Evolutionary conservation across 768 basidiomycete genomes (phyloP).

Genomic region (Boletus reticulatus): DNA sequence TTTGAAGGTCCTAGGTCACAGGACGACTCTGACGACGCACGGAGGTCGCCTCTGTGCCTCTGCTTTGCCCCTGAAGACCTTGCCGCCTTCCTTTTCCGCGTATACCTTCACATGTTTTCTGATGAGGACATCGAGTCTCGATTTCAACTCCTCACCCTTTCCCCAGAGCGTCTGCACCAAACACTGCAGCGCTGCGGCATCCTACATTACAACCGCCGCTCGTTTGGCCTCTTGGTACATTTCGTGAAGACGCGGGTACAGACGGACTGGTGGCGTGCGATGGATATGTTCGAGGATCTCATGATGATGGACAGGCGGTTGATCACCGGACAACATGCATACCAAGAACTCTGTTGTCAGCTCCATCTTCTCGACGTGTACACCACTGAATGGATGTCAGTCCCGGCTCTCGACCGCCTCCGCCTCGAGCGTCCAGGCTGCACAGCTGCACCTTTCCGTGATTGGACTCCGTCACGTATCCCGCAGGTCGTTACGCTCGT

Average conservation of each 20-base stretch:
- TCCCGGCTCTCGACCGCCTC: not conserved
- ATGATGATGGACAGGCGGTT: conserved; percentile 8
- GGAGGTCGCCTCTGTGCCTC: not conserved
- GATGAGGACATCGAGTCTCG: conserved; percentile 16
- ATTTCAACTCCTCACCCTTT: not conserved
- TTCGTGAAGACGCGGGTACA: conserved; percentile 36
- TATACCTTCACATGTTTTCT: conserved; percentile 28
- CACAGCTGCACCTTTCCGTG: conserved; percentile 20
- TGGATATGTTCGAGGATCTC: conserved; percentile 33
- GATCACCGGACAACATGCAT: conserved; percentile 27
- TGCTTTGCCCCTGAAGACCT: conserved; percentile 19
- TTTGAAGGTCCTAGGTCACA: not conserved
- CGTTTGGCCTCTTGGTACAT: conserved; percentile 45
- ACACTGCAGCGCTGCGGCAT: conserved; percentile 9
- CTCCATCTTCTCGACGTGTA: conserved; percentile 41
- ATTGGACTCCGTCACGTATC: conserved; percentile 21
- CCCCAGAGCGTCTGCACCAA: not conserved
- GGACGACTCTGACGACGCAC: too few species aligned
- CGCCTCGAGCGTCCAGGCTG: not conserved
- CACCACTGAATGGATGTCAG: conserved; percentile 15
- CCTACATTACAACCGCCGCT: conserved; percentile 46
- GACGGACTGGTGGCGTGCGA: conserved; percentile 41
- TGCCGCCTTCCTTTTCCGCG: conserved; percentile 15
- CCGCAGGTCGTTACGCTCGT: conserved; percentile 32
- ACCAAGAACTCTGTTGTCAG: conserved; percentile 46